These are phyloP conservation scores for Exophiala mesophila DNA, from an alignment of 2,329 filamentous ascomycete genomes.

Conservation along the genomic window DNA sequence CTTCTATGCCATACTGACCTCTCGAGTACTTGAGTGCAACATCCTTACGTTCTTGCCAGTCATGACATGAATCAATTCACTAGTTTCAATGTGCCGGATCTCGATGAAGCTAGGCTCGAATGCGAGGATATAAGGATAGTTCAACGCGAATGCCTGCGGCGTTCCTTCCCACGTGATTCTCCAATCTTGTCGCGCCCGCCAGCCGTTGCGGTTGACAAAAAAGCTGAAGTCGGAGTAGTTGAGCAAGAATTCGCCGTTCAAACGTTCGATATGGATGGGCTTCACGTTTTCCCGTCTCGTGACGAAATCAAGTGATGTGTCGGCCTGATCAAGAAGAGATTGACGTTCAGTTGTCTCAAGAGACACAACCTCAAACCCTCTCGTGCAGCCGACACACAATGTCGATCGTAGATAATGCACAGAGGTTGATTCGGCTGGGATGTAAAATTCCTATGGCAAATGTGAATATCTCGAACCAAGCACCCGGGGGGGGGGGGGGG, in stretches of 20 bases:
- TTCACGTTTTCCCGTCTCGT: slow-evolving; percentile 87
- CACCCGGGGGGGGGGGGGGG: too few relatives aligned
- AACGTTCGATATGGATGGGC: slow-evolving; percentile 93
- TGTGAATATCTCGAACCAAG: too few relatives aligned
- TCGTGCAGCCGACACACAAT: slow-evolving; percentile 89
- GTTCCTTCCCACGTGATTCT: slow-evolving; percentile 95
- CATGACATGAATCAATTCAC: slow-evolving; percentile 86
- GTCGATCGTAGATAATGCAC: slow-evolving; percentile 97
- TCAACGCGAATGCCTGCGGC: slow-evolving; percentile 86
- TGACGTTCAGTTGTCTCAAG: slow-evolving; percentile 97
- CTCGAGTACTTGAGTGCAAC: slow-evolving; percentile 93
- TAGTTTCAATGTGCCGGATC: slow-evolving; percentile 89
- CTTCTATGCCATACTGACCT: slow-evolving; percentile 57
- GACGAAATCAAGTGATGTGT: slow-evolving; percentile 96
- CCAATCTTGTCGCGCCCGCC: slow-evolving; percentile 94
- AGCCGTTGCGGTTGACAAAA: slow-evolving; percentile 98
- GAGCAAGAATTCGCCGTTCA: slow-evolving; percentile 93
- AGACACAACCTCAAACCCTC: slow-evolving; percentile 95
- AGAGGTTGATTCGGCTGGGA: slow-evolving; percentile 94
- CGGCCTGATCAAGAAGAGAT: slow-evolving; percentile 91
- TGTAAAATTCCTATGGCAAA: slow-evolving; percentile 75
- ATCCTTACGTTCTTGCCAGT: slow-evolving; percentile 95
- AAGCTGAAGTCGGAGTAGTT: slow-evolving; percentile 99
- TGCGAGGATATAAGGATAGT: slow-evolving; percentile 92
- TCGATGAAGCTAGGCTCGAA: slow-evolving; percentile 98